Evolutionary conservation across 2,329 filamentous ascomycete genomes (phyloP), one percentile per base, ranked within the genome.

Genomic region (Penicillium occitanis): DNA sequence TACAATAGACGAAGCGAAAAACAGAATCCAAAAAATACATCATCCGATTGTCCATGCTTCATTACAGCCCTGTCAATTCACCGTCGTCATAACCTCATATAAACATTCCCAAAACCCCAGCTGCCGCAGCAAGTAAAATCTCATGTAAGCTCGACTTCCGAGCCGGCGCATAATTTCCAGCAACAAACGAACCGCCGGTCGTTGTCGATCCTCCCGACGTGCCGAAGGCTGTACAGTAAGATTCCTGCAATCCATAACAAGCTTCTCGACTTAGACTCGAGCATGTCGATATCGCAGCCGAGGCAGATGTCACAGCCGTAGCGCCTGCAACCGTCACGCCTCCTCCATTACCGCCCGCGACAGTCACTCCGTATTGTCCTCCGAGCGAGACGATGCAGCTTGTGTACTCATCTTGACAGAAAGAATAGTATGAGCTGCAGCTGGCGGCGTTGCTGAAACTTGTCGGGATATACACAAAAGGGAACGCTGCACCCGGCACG

Each of bases 391-490:
- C 74, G 7, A 80, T 78, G 69, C 82, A 84, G 30, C 72, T 74
- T 7, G 78, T 73, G 64, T 78, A 83, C 63, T 85, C 80, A 48
- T 75, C 78, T 71, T 84, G 79, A 67, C 85, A 86, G 65, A 77
- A 76, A 40, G 82, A 82, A 75, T 85, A 86, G 74, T 84, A 84
- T 58, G 81, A 82, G 33, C 83, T 82, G 74, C 85, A 87, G 46
- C 79, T 78, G 61, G 77, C 80, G 67, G 82, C 80, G 66, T 85
- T 81, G 35, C 76, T 73, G 72, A 86, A 86, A 66, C 81, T 81
- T 1, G 85, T 86, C 17, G 85, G 82, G 61, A 86, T 83, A 70
- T 79, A 79, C 61, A 83, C 73, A 68, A 85, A 86, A 19, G 84
- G 83, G 68, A 82, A 87, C 67, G 77, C 81, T 13, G 78, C 77